Percentiles rank a stretch among this genome's conserved stretches.
Conservation (phyloP, 352 stramenopile species). For the Aphanomyces euteiches region DNA sequence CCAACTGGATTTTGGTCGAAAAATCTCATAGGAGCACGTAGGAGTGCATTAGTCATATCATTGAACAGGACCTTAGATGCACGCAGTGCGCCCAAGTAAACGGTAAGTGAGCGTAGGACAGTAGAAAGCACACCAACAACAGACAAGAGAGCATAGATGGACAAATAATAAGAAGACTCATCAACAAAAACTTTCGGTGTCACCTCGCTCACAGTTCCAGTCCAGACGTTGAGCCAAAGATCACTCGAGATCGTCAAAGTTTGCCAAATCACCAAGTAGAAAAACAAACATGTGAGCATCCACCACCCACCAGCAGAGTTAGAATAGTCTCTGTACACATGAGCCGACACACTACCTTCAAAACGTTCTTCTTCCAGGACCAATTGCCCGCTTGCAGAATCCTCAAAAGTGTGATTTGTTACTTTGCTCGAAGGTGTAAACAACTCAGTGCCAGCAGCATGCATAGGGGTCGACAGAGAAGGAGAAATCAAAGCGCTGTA, state of each 20-base stretch:
- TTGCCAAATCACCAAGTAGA: constrained; percentile 1
- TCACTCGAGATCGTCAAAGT: neutral
- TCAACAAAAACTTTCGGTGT: neutral
- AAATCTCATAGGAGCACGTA: constrained; percentile 44
- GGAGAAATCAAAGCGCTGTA: too few species aligned
- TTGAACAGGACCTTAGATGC: constrained; percentile 41
- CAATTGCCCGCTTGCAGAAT: neutral
- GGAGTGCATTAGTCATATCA: constrained; percentile 26
- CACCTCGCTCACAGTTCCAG: neutral
- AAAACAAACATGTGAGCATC: neutral
- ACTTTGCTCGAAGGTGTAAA: too few species aligned
- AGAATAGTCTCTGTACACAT: constrained; percentile 47
- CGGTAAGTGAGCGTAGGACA: constrained; percentile 54
- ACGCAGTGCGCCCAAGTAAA: constrained; percentile 49
- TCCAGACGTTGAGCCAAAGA: constrained; percentile 14
- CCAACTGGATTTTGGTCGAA: constrained; percentile 44
- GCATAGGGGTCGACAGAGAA: too few species aligned
- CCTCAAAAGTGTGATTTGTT: too few species aligned
- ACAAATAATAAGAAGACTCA: constrained; percentile 36
- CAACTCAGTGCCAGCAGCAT: too few species aligned
- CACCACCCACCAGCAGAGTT: constrained; percentile 34
- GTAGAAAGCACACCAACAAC: constrained; percentile 50
- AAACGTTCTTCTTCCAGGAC: constrained; percentile 22
- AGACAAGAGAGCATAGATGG: constrained; percentile 57
- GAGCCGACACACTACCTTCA: constrained; percentile 39